Evolutionary conservation across 345 rosid genomes (phyloP), one percentile per base, ranked within the genome.

Genomic region (Tarenaya hassleriana): DNA sequence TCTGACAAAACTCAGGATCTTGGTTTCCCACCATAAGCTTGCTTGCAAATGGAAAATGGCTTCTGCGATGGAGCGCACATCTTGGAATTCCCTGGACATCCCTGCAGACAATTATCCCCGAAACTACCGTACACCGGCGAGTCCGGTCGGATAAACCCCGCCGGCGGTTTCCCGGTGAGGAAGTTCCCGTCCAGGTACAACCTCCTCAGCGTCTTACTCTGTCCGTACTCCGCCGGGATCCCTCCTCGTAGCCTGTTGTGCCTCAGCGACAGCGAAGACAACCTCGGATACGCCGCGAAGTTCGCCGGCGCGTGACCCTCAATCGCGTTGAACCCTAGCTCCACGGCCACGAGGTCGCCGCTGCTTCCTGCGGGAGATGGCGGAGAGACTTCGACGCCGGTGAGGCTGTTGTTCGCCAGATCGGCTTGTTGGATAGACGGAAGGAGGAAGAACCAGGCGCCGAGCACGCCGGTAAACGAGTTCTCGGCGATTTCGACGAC

Each of bases 1-100:
- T 44, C 53, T 59, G 63, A 58, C 69, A 65, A 65, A 58, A 35
- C 49, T 41, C 41, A 84, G 31, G 78, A 47, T 72, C 55, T 81
- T 51, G 76, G 86, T 72, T 76, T 78, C 54, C 89, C 78, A 40
- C 98, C 87, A 44, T 82, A 84, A 62, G 85, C 98, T 66, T 62
- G 92, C 61, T 69, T 82, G 55, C 98, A 91, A 7, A 82, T 55
- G 8, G 79, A 63, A 29, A 43, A 58, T 10, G 98, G 70, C 62
- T 91, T 91, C 70, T 91, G 98, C 18, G 87, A 75, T 16, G 92
- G 89, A 32, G 60, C 58, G 50, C 98, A 91, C 55, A 91, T 78
- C 79, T 70, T 76, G 16, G 82, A 78, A 34, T 80, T 69, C n/a
- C 72, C 77, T 38, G 98, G 94, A 66, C 98, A 91, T 40, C 52